Base-by-base conservation (phyloP, 2,329 filamentous ascomycete species). In the Grosmannia serpens region DNA sequence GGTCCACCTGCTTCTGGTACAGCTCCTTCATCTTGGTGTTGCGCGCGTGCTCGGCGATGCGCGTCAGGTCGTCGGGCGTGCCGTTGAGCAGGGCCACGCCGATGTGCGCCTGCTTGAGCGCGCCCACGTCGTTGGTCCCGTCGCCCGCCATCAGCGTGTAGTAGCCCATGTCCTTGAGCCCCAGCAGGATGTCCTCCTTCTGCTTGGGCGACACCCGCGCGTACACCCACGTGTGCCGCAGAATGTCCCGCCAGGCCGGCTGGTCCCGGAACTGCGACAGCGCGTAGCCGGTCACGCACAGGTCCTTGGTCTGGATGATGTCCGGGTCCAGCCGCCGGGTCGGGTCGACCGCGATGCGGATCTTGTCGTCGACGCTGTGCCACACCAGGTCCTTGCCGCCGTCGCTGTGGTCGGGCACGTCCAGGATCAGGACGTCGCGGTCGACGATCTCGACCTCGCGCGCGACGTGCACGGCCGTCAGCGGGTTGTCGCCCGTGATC, bases 121-220 rank as follows among this genome's bases (percentile, higher is more conserved):
- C 94, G 64, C 94, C 94, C 58, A 99, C 94, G 69, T 99, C 94
- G 71, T 99, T 99, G 58, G 94, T 99, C 63, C 94, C 94, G 68
- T 99, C 94, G 72, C 94, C 94, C 66, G 91, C 95, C 94, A 99
- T 99, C 62, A 99, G 82, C 33, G 94, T 99, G 61, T 94, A 96
- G 76, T 99, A 99, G 55, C 94, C 94, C 75, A 90, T 88, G 67
- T 96, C 91, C 75, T 96, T 96, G 62, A 97, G 83, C 44, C 94
- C 94, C 26, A 96, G 82, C n/a, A 99, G 80, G 68, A 99, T 97
- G 58, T 97, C 91, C 72, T 99, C 94, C 77, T 99, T 99, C 69
- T 99, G 94, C 78, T 96, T 96, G 10, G 94, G 94, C 1, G 94
- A 99, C 11, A 99, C 94, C 68, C 94, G 90, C 64, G 94, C 94